phyloP scores from a whole-genome alignment of 1,284 basidiomycete species.

The Ganoderma lingzhi region DNA sequence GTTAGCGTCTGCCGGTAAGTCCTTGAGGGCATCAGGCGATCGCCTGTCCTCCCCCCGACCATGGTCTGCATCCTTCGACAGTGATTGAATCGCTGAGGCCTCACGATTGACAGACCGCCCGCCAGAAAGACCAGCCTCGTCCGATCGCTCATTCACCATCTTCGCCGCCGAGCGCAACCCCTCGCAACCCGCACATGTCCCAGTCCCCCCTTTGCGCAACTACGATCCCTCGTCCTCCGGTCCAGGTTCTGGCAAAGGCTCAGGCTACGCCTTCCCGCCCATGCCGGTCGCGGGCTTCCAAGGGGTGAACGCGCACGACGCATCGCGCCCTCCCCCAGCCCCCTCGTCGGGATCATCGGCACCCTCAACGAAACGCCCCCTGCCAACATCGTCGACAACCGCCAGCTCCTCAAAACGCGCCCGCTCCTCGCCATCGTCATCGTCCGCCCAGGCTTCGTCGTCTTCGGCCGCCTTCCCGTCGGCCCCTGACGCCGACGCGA shows the following conservation, averaged over 20 bases:
- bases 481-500: conserved; percentile 22
- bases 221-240: conserved; percentile 19
- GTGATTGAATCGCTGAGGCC: neutral
- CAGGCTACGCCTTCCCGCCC: conserved; percentile 26
- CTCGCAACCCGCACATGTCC: conserved; percentile 20
- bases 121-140: neutral
- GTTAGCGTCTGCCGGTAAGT: conserved; percentile 3
- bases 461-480: conserved; percentile 22
- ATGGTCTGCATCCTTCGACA: neutral
- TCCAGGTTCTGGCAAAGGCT: neutral
- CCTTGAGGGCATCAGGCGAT: neutral
- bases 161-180: conserved; percentile 16
- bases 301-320: conserved; percentile 4
- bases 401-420: conserved; percentile 36
- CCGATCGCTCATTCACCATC: conserved; percentile 16
- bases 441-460: conserved; percentile 1
- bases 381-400: conserved; percentile 28
- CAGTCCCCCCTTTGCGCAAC: conserved; percentile 26
- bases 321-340: conserved; percentile 18
- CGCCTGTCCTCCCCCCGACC: neutral
- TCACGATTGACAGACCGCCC: neutral
- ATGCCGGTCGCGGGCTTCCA: conserved; percentile 21
- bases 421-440: conserved; percentile 31
- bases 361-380: conserved; percentile 33
- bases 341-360: conserved; percentile 29